Evolutionary conservation across 192 early-diverging fungal genomes (phyloP), one percentile per base, ranked within the genome.

Genomic region (Backusella tuberculispora): DNA sequence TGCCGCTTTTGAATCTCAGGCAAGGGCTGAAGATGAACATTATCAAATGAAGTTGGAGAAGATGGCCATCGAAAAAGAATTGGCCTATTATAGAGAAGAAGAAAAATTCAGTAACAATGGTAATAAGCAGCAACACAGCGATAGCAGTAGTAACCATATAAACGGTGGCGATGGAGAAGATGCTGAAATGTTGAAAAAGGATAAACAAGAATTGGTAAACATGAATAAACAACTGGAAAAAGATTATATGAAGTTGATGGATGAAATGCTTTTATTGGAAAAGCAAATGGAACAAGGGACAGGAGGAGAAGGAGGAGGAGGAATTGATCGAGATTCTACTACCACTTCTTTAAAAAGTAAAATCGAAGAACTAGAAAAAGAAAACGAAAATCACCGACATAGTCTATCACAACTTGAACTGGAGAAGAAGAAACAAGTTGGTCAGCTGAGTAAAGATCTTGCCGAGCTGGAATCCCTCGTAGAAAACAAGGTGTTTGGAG

Each of bases 401-500:
- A 84, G 84, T 40, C 76, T 89, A n/a, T 73, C 76, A 2, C 88
- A 91, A 13, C 64, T 90, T n/a, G 88, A 91, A 68, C 80, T 83
- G 46, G 75, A 76, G 26, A 94, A 93, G 74, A 80, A 87, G 44
- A 80, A 60, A 38, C 90, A 94, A 71, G 83, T 92, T 14, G 81
- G 76, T 19, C 74, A 78, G 47, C 78, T 93, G 8, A 85, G 88
- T 65, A 89, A 89, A 66, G 92, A 94, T 56, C 69, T 94, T 5
- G 85, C 85, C 0, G 88, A 85, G 26, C 74, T 92, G 38, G 92
- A 93, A 68, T 81, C 86, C 12, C 69, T 94, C 46, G 84, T 93
- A n/a, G 93, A 94, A 69, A 89, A 88, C 79, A 91, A 88, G 74
- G 87, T 91, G 15, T 92, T 94, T 75, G 81, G 83, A 48, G 91